Evolutionary conservation across 176 grass and related monocot species (phyloP).

Genomic region (Puya raimondii): DNA sequence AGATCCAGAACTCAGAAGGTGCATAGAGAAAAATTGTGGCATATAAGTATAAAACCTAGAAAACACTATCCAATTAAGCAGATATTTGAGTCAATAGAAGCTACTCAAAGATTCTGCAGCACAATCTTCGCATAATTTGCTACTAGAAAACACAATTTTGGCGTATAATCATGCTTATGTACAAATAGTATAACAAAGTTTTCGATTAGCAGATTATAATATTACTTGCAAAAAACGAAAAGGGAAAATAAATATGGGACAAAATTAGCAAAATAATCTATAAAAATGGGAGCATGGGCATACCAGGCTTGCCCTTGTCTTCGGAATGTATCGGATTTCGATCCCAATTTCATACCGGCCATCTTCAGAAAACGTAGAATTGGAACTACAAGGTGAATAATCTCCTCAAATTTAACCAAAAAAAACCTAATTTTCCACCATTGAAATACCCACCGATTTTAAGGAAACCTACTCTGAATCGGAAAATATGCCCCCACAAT

Average conservation of each 20-base stretch:
- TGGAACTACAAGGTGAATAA: not conserved
- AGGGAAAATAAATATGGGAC: not conserved
- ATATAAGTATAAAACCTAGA: too few relatives aligned
- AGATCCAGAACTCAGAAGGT: too few relatives aligned
- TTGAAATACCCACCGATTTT: not conserved
- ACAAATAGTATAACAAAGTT: not conserved
- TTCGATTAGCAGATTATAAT: not conserved
- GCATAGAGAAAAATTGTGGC: too few relatives aligned
- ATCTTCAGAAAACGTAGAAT: constrained; percentile 15
- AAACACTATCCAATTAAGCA: too few relatives aligned
- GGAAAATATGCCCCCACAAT: not conserved
- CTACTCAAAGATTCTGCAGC: too few relatives aligned
- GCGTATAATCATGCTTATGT: not conserved
- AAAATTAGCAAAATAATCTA: not conserved
- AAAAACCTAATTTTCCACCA: not conserved
- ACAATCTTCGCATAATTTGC: too few relatives aligned
- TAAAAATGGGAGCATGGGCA: not conserved
- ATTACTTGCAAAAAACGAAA: not conserved
- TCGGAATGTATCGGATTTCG: constrained; percentile 75
- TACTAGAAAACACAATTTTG: too few relatives aligned
- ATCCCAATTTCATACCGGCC: constrained; percentile 66
- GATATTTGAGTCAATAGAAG: too few relatives aligned
- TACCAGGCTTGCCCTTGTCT: constrained; percentile 83
- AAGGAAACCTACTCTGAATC: too few relatives aligned
- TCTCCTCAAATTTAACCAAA: not conserved